Evolutionary conservation across 179 eudicot genomes (phyloP).

Genomic region (Beta lomatogona): DNA sequence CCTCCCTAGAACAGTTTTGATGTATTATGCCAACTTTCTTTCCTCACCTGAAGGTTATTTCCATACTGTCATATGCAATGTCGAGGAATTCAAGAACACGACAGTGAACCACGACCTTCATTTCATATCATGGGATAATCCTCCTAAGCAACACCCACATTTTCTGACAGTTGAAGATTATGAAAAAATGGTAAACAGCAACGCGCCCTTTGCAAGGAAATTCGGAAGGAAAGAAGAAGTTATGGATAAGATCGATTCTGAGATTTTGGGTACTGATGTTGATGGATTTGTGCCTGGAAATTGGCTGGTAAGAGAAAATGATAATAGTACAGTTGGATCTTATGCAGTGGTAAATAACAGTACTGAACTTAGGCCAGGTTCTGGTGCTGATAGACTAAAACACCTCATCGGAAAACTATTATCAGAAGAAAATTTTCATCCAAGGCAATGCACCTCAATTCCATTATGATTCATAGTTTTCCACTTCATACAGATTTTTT

Average conservation of each 20-base stretch:
- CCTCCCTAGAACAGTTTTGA: conserved; percentile 58
- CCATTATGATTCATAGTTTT: conserved; percentile 29
- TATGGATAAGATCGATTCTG: conserved; percentile 61
- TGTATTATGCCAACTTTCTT: conserved; percentile 42
- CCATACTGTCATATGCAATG: conserved; percentile 72
- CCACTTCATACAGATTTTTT: neutral
- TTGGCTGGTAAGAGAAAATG: conserved; percentile 40
- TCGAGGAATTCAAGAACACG: conserved; percentile 58
- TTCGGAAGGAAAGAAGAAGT: conserved; percentile 44
- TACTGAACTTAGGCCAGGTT: conserved; percentile 53
- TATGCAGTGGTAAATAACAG: conserved; percentile 31
- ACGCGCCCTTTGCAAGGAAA: conserved; percentile 68
- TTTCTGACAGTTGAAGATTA: conserved; percentile 48
- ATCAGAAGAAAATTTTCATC: conserved; percentile 47
- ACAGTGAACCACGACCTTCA: conserved; percentile 74
- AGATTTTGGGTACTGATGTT: conserved; percentile 44
- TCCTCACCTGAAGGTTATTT: conserved; percentile 71
- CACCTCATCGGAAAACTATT: conserved; percentile 50
- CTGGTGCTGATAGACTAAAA: conserved; percentile 59
- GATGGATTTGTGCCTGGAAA: conserved; percentile 63
- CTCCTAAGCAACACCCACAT: conserved; percentile 77
- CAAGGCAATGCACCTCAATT: conserved; percentile 56
- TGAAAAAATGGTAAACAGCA: conserved; percentile 59
- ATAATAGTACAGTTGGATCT: conserved; percentile 21
- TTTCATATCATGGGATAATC: conserved; percentile 75